phyloP scores from a whole-genome alignment of 345 rosid genomes.

The Euphorbia tirucalli region DNA sequence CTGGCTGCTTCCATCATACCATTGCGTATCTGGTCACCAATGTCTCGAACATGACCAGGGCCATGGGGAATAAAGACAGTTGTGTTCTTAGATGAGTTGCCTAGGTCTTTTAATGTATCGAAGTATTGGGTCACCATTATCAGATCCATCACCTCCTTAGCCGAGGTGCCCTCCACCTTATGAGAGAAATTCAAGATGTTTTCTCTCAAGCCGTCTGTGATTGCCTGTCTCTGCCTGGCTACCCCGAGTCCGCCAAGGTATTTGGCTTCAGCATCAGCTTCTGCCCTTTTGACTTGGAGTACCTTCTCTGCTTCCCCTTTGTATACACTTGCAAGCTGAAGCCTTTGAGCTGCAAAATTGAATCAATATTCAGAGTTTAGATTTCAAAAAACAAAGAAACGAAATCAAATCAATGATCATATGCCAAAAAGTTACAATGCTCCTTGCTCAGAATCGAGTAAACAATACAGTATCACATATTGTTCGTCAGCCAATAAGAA shows the following conservation, averaged over 20 bases:
- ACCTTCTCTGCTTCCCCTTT: slow-evolving; percentile 98
- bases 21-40: slow-evolving; percentile 76
- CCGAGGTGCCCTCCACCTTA: slow-evolving; percentile 84
- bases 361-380: slow-evolving; percentile 1
- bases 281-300: slow-evolving; percentile 81
- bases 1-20: slow-evolving; percentile 87
- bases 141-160: slow-evolving; percentile 96
- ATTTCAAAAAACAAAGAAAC: too few relatives aligned
- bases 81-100: slow-evolving; percentile 88
- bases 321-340: slow-evolving; percentile 97
- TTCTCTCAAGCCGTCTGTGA: slow-evolving; percentile 90
- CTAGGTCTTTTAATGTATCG: slow-evolving; percentile 90
- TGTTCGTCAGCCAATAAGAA: neutral
- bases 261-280: slow-evolving; percentile 96
- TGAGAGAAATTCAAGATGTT: slow-evolving; percentile 91
- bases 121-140: slow-evolving; percentile 97
- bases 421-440: neutral
- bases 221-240: slow-evolving; percentile 97
- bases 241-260: slow-evolving; percentile 96
- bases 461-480: neutral
- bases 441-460: neutral
- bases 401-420: neutral
- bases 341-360: slow-evolving; percentile 77
- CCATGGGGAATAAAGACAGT: slow-evolving; percentile 96
- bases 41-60: slow-evolving; percentile 93